phyloP scores from a whole-genome alignment of 108 stramenopile species.

The Cyclotella sp. region DNA sequence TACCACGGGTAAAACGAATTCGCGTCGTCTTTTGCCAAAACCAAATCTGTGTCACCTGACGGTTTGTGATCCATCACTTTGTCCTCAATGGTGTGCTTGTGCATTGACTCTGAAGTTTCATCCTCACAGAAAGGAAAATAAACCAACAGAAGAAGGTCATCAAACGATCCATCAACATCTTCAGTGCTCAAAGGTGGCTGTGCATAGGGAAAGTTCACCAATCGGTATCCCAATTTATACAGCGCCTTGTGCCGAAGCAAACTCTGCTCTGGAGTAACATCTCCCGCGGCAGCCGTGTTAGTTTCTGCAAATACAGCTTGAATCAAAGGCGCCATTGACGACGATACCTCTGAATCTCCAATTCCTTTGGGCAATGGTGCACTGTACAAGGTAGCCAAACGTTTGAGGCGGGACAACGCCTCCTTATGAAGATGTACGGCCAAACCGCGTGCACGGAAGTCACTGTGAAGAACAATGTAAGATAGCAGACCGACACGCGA shows the following conservation, averaged over 20 bases:
- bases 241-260: conserved; percentile 52
- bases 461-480: conserved; percentile 51
- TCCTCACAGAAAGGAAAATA: conserved; percentile 39
- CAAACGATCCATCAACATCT: conserved; percentile 52
- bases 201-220: conserved; percentile 58
- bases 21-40: conserved; percentile 1
- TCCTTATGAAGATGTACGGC: conserved; percentile 45
- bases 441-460: conserved; percentile 55
- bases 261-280: conserved; percentile 54
- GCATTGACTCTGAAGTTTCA: neutral
- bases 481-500: conserved; percentile 58
- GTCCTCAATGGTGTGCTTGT: neutral
- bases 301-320: conserved; percentile 63
- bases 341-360: neutral
- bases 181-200: conserved; percentile 55
- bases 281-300: conserved; percentile 58
- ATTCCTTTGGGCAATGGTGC: neutral
- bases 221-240: conserved; percentile 58
- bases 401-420: conserved; percentile 45
- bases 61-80: neutral
- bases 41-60: neutral
- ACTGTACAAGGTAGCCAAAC: conserved; percentile 28
- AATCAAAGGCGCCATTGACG: neutral
- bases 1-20: conserved; percentile 31
- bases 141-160: conserved; percentile 49